Evolutionary conservation across 352 stramenopile species (phyloP).

Genomic region (Pythium dissimile): DNA sequence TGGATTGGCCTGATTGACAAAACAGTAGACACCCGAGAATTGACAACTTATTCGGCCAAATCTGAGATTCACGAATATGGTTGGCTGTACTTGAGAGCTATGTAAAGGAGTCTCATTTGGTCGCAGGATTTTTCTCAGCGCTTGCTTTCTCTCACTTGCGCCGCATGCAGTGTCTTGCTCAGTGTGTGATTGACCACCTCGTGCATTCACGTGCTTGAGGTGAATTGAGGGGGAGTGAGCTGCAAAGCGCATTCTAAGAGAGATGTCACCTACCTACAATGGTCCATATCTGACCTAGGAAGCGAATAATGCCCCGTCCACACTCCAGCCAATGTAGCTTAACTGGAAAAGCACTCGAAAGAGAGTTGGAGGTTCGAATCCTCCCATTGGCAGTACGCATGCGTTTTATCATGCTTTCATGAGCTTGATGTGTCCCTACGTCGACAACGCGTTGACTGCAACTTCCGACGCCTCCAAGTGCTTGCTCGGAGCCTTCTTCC

Average conservation of each 20-base stretch:
- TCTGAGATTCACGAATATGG: neutral
- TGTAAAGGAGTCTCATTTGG: too few relatives aligned
- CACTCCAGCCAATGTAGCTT: conserved; percentile 5
- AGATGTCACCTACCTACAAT: neutral
- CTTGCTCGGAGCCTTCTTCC: neutral
- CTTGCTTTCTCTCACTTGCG: too few relatives aligned
- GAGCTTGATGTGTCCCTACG: neutral
- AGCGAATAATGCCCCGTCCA: conserved; percentile 2
- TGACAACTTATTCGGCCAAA: neutral
- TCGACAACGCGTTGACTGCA: neutral
- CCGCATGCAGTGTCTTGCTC: neutral
- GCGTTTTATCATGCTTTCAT: neutral
- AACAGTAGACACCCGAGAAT: neutral
- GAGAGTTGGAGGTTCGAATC: conserved; percentile 7
- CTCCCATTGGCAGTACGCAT: conserved; percentile 8
- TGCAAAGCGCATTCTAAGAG: conserved; percentile 4
- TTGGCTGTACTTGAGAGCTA: neutral
- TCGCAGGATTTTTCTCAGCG: too few relatives aligned
- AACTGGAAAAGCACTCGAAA: conserved; percentile 3
- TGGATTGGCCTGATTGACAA: too few relatives aligned
- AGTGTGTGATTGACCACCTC: conserved; percentile 7
- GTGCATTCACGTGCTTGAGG: neutral
- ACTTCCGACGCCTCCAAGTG: neutral
- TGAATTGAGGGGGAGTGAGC: conserved; percentile 3
- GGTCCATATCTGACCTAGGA: conserved; percentile 5